Evolutionary conservation across 1,284 basidiomycete species (phyloP), one percentile per base, ranked within the genome.

Genomic region (Moniliophthora roreri): DNA sequence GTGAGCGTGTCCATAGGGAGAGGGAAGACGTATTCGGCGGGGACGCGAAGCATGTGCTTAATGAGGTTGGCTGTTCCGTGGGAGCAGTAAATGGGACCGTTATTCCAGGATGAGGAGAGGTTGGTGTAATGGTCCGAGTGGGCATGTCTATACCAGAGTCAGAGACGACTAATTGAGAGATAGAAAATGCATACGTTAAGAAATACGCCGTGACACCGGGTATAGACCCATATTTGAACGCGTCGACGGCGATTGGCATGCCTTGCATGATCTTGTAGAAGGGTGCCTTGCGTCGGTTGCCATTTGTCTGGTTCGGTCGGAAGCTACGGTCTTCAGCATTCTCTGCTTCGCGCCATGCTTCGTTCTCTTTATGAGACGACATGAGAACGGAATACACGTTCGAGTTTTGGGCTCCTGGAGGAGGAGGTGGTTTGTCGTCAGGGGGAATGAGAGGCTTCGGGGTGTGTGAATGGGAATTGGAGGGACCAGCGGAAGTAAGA

Each of bases 241-340:
- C 95, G 64, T 98, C 96, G 0, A 98, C 95, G 5, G 94, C 90
- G 42, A 98, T 91, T 1, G 95, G 94, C 95, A 98, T 98, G 2
- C 97, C 96, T 59, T 93, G 91, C 58, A 99, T 72, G n/a, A 95
- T 82, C 73, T 97, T 98, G 72, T 95, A 97, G 66, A 97, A 97
- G 0, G 95, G 95, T 1, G 93, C 93, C 53, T 85, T 86, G 49
- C 91, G 74, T 37, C 87, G 77, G 24, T 78, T 80, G n/a, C 78
- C 79, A 45, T 79, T 79, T 11, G 68, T 69, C 57, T 79, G 81
- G 10, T 69, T 76, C 2, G 75, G 66, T 18, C 73, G 73, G 59
- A 76, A 76, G 52, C 68, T 73, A 21, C 74, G 75, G 51, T 80
- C 76, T 59, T 85, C 81, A 1, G 69, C 73, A 13, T 67, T 65